Base-by-base conservation (phyloP, 2,329 filamentous ascomycete genomes). In the Cytospora leucostoma region DNA sequence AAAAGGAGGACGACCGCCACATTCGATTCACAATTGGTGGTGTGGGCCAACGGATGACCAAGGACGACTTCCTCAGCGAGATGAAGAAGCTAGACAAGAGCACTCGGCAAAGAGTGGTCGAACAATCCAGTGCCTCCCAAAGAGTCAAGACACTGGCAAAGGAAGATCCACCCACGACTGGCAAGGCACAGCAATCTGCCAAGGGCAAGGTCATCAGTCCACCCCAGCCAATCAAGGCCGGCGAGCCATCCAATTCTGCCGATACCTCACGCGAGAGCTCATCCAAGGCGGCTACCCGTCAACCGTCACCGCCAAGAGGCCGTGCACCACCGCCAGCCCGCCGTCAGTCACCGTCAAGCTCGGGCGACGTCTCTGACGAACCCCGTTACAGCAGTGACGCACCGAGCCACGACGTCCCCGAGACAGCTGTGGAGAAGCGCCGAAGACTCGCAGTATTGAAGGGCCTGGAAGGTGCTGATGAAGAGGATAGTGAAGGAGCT, bases 11-110 rank as follows among this genome's bases (percentile, higher is more conserved):
- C 63, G 90, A 93, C 68, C 82, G 84, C 15, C 81, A 86, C 61
- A 87, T 94, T 61, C 85, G 91, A 15, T 94, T 93, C 75, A 93
- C 88, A 1, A 90, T 94, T 67, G 86, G 84, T 52, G 86, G 88
- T 38, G 84, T 87, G n/a, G 89, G 89, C 7, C 81, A 83, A 66
- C 85, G 91, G 55, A 89, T 95, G 85, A 93, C 84, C 66, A 93
- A 93, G 76, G 86, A 88, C 5, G 90, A 93, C 71, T 94, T 95
- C 72, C 86, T 95, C 65, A 80, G 83, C 54, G 87, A 92, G 71
- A 88, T 95, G 71, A 85, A 87, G 67, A 84, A 87, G 67, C 80
- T 94, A 65, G 90, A 94, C 72, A 84, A 85, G 32, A 85, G 85
- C 70, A 85, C 87, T 15, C 82, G 83, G 7, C 78, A 77, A 40